Base-by-base conservation (phyloP, 176 grass and related monocot species). In the Phragmites australis region DNA sequence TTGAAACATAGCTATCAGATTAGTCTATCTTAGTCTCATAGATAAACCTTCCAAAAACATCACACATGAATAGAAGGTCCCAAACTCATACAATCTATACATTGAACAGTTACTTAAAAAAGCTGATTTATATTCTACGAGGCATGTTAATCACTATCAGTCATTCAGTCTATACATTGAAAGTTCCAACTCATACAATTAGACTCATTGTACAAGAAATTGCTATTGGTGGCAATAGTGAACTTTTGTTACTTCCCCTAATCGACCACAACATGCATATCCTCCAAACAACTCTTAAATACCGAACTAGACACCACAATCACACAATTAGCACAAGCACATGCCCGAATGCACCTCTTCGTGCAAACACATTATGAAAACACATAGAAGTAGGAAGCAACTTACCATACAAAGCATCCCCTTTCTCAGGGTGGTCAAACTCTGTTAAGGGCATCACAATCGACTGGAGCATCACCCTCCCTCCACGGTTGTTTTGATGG, bases 381-480 rank as follows among this genome's bases (percentile, higher is more conserved):
- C 11, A 60, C 5, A 30, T 5, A 62, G 14, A 32, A 32, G 27
- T 1, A 62, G 6, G 31, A 62, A 32, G 27, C 9, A 81, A 81
- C 86, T 89, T 17, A 94, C 95, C 92, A 5, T 98, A 86, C 65
- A 94, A 42, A 30, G 95, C 95, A 45, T 98, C 95, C 3, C 95
- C 95, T 91, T 98, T 98, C 75, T 98, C 92, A 16, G 89, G 70
- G 84, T 98, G 92, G 86, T 98, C 90, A 51, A 94, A 98, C 32
- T 98, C 95, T 0, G 86, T 91, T 12, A 92, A 47, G 0, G 91
- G 91, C 1, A 72, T 82, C 13, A 90, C 81, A 6, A 90, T 89
- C 0, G 85, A 83, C 43, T 29, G 43, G 67, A 70, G 23, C 67
- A 42, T 70, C 9, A 84, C 67, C 40, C 68, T 66, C 8, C 86